Evolutionary conservation across 768 basidiomycete species (phyloP), one percentile per base, ranked within the genome.

Genomic region (Infundibulicybe gibba): DNA sequence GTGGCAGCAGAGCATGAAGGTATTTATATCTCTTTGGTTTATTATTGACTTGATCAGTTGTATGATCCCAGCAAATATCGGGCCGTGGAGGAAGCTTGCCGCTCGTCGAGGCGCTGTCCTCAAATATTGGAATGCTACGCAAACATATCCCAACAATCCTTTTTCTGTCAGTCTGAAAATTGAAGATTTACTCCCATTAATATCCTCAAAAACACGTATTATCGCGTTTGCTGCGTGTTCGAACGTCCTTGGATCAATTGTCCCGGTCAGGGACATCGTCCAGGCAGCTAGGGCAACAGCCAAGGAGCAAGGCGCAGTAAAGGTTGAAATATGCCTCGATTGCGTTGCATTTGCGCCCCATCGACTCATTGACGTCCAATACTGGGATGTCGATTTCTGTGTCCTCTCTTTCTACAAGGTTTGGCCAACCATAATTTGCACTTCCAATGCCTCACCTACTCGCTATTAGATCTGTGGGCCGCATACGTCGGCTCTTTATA

Each of bases 281-380:
- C 62, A 64, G 19, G 78, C 77, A 3, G 65, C 81, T 8, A 62
- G 85, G 12, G 67, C 65, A 8, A 67, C 72, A 14, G 84, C 82
- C 2, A 64, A 63, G 37, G 69, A 72, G 15, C 66, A 74, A 43
- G 83, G 85, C 19, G 72, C 75, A 10, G 60, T 60, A 48, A 83
- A 85, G 58, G 65, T 88, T 21, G 81, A 90, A 61, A 69, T 89
- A 12, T 77, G 74, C 1, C 72, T 90, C 2, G 89, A 90, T 55
- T 88, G 87, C 50, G 89, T 90, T 2, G 87, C 87, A 2, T 89
- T 85, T 53, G 85, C 85, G 3, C 87, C 87, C 0, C 87, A 90
- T 57, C 70, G 85, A 12, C 63, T 67, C 46, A 79, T 90, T 25
- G 81, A 90, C 53, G 87, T 88, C 12, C 76, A 72, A 48, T 80